These are phyloP conservation scores for Botryosphaeria dothidea DNA, from an alignment of 2,329 filamentous ascomycete genomes.

Conservation along the genomic window DNA sequence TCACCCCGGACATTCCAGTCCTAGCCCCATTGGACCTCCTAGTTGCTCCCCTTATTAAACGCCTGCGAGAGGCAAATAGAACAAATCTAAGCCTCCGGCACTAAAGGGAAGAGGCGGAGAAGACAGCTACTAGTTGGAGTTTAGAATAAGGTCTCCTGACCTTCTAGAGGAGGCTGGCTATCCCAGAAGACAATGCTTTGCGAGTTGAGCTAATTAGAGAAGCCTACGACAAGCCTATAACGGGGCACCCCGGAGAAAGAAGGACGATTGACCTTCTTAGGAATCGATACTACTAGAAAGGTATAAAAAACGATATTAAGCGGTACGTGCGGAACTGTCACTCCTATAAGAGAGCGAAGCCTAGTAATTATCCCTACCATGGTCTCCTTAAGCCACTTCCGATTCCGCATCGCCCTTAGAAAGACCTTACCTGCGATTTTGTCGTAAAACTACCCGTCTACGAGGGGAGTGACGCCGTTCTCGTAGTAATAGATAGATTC, in stretches of 20 bases:
- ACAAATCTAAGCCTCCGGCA: too few relatives aligned
- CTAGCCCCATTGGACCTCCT: not conserved
- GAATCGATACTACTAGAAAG: not conserved
- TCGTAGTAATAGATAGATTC: conserved; percentile 18
- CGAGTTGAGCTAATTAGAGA: not conserved
- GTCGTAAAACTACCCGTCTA: not conserved
- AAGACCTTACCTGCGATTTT: conserved; percentile 24
- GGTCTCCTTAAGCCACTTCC: conserved; percentile 19
- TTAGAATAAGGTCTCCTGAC: not conserved
- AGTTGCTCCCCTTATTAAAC: not conserved
- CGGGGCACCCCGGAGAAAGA: not conserved
- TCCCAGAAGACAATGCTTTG: not conserved
- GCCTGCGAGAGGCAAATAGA: too few relatives aligned
- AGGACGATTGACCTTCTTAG: not conserved
- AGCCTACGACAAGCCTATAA: not conserved
- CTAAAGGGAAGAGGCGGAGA: not conserved
- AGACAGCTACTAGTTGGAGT: not conserved
- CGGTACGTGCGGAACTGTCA: conserved; percentile 7
- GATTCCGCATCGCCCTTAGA: conserved; percentile 20
- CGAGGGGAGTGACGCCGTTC: not conserved
- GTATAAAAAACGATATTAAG: not conserved
- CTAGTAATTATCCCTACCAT: not conserved
- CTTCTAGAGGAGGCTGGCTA: not conserved
- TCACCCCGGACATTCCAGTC: not conserved
- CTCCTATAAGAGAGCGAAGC: not conserved